phyloP scores from a whole-genome alignment of 2,329 filamentous ascomycete species.

The Trichophyton equinum region DNA sequence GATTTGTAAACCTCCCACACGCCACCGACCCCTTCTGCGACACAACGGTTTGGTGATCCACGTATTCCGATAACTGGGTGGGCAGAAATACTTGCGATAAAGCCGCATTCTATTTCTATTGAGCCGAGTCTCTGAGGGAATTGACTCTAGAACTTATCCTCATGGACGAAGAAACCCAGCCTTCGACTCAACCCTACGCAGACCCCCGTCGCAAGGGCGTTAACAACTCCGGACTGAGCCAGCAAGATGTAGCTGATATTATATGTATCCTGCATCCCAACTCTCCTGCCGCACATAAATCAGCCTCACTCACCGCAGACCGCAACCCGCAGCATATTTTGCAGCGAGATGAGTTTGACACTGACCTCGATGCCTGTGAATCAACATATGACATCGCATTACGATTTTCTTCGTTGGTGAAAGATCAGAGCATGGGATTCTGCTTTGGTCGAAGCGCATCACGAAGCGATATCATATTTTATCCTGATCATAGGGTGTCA shows the following conservation, averaged over 20 bases:
- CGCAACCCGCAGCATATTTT: slow-evolving; percentile 49
- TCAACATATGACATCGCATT: slow-evolving; percentile 54
- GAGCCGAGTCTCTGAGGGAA: neutral
- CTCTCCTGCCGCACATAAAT: slow-evolving; percentile 57
- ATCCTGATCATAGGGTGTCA: slow-evolving; percentile 65
- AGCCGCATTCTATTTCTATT: neutral
- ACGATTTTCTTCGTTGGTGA: slow-evolving; percentile 60
- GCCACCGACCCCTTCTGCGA: neutral
- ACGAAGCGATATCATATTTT: slow-evolving; percentile 60
- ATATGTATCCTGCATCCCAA: slow-evolving; percentile 77
- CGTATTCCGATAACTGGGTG: neutral
- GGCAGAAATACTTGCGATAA: neutral
- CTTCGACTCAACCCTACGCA: slow-evolving; percentile 63
- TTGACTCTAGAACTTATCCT: neutral
- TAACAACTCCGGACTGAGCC: slow-evolving; percentile 69
- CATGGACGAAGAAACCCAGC: slow-evolving; percentile 39
- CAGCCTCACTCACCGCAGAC: slow-evolving; percentile 48
- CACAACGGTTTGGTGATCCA: neutral
- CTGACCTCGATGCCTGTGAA: slow-evolving; percentile 24
- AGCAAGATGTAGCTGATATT: slow-evolving; percentile 75
- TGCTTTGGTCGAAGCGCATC: slow-evolving; percentile 66
- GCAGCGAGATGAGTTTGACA: slow-evolving; percentile 35
- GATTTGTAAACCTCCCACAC: neutral
- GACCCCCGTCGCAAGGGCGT: slow-evolving; percentile 69
- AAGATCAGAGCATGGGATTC: slow-evolving; percentile 60